Percentiles rank a stretch among this genome's conserved stretches.
Evolutionary conservation across 495 filamentous ascomycete genomes (phyloP).

Genomic region (Aspergillus asperescens): DNA sequence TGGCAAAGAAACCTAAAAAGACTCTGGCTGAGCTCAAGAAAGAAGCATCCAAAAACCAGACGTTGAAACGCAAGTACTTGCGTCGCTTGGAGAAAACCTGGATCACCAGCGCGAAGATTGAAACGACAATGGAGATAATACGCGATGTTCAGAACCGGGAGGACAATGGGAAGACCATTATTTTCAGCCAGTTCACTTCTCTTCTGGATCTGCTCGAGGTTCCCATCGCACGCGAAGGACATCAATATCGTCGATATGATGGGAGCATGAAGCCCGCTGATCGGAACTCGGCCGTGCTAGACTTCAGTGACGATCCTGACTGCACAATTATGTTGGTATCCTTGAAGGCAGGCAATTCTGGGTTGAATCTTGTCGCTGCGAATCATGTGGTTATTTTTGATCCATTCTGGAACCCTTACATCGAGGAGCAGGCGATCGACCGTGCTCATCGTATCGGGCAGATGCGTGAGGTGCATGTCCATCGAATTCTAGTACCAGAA

Average conservation of each 20-base stretch:
- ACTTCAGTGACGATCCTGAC: conserved; percentile 61
- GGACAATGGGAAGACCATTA: conserved; percentile 70
- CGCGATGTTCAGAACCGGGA: conserved; percentile 42
- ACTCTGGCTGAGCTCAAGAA: conserved; percentile 63
- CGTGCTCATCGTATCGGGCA: conserved; percentile 91
- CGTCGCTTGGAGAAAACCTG: conserved; percentile 58
- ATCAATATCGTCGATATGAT: conserved; percentile 74
- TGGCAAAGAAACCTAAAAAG: conserved; percentile 29
- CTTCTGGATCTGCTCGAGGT: conserved; percentile 89
- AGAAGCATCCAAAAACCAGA: conserved; percentile 54
- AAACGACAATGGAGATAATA: conserved; percentile 68
- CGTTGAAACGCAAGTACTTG: conserved; percentile 63
- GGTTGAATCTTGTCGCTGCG: conserved; percentile 83
- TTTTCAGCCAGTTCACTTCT: conserved; percentile 91
- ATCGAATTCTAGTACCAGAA: conserved; percentile 67
- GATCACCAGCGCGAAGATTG: conserved; percentile 73
- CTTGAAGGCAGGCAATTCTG: conserved; percentile 85
- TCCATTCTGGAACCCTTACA: conserved; percentile 95
- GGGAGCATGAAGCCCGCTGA: conserved; percentile 69
- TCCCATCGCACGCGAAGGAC: conserved; percentile 61
- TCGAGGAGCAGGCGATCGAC: conserved; percentile 92
- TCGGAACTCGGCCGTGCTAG: conserved; percentile 65
- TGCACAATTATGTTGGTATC: conserved; percentile 81
- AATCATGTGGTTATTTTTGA: conserved; percentile 88
- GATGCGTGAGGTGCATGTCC: conserved; percentile 64